Percentiles rank a stretch among this genome's conserved stretches.
These are phyloP conservation scores for Phalaenopsis aphrodite DNA, from an alignment of 106 monocot genomes.

Conservation along the genomic window DNA sequence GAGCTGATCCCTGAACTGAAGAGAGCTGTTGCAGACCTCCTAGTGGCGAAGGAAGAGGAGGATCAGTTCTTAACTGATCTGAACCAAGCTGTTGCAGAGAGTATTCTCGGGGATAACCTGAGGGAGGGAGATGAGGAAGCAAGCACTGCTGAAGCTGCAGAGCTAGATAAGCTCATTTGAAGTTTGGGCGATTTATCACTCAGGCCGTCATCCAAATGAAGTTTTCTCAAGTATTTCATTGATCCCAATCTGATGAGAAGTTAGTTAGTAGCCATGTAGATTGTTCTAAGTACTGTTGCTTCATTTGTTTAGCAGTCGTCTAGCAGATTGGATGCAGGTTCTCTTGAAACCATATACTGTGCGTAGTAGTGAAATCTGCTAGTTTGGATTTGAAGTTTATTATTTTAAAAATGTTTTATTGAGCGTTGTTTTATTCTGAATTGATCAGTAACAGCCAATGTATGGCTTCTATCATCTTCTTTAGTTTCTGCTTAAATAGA, in stretches of 20 bases:
- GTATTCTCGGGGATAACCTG: not conserved
- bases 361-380: too few species aligned
- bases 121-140: not conserved
- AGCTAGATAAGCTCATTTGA: conserved; percentile 7
- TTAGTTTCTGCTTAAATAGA: not conserved
- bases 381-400: too few species aligned
- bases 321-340: not conserved
- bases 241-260: not conserved
- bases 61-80: conserved; percentile 1
- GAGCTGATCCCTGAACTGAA: not conserved
- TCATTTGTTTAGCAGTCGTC: not conserved
- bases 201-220: not conserved
- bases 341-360: too few species aligned
- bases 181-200: conserved; percentile 5
- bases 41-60: not conserved
- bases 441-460: not conserved
- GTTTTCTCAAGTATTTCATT: not conserved
- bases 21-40: not conserved
- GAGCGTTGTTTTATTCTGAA: not conserved
- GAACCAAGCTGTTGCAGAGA: conserved; percentile 5
- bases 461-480: not conserved
- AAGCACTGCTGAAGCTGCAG: not conserved
- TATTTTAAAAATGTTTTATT: not conserved
- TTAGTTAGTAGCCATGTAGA: not conserved
- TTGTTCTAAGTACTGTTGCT: too few species aligned